A percentile compares a stretch with the other conserved stretches of the same genome.
phyloP scores from a whole-genome alignment of 306 rosid species.

The Vachellia pachyceras region DNA sequence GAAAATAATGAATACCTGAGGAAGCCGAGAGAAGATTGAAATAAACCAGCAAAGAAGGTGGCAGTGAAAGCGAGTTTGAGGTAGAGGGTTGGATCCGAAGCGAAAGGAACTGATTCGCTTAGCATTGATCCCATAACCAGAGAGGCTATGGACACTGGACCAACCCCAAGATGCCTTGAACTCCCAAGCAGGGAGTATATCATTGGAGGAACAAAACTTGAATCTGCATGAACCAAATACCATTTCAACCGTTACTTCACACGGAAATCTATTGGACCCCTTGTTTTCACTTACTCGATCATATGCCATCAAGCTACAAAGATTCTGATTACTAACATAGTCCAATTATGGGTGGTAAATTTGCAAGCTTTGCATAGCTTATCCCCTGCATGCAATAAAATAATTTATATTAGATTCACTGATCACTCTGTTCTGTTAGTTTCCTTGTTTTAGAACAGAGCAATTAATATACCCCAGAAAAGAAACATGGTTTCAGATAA shows the following conservation, averaged over 20 bases:
- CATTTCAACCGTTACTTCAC: conserved; percentile 13
- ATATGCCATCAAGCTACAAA: conserved; percentile 12
- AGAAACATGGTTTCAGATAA: background rate
- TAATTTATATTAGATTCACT: background rate
- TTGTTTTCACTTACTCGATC: background rate
- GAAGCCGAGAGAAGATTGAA: conserved; percentile 87
- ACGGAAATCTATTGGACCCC: background rate
- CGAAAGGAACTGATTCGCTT: conserved; percentile 67
- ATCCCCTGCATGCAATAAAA: conserved; percentile 71
- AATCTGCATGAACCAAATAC: conserved; percentile 65
- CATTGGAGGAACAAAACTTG: conserved; percentile 96
- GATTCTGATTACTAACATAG: conserved; percentile 70
- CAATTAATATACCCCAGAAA: background rate
- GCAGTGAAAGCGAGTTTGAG: conserved; percentile 95
- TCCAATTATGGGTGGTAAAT: conserved; percentile 94
- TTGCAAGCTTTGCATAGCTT: conserved; percentile 98
- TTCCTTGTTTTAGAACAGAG: background rate
- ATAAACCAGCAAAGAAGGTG: conserved; percentile 88
- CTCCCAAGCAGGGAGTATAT: conserved; percentile 91
- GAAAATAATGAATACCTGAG: conserved; percentile 64
- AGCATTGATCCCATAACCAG: conserved; percentile 98
- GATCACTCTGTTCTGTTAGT: background rate
- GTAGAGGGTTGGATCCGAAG: conserved; percentile 72
- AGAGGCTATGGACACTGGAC: conserved; percentile 98
- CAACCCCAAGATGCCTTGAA: conserved; percentile 91